Evolutionary conservation across 495 filamentous ascomycete genomes (phyloP).

Genomic region (Daldinia concentrica): DNA sequence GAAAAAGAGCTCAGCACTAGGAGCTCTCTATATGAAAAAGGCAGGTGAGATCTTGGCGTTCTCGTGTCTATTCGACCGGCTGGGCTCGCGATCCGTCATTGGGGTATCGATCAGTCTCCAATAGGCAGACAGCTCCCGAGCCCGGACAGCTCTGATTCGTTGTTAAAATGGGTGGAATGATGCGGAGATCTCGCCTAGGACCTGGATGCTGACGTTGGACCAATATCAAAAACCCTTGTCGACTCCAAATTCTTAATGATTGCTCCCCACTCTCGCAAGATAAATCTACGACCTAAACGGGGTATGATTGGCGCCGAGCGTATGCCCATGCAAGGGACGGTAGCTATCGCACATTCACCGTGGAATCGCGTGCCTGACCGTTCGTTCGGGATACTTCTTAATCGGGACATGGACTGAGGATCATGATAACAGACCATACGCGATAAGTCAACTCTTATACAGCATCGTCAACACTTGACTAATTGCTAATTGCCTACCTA

Average conservation of each 20-base stretch:
- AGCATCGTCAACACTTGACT: too few species aligned
- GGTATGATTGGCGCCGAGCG: conserved; percentile 30
- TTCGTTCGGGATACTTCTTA: conserved; percentile 6
- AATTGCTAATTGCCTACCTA: too few species aligned
- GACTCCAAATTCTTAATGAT: conserved; percentile 28
- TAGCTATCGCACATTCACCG: conserved; percentile 16
- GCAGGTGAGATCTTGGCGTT: conserved; percentile 39
- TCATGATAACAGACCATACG: neutral
- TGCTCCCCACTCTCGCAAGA: conserved; percentile 28
- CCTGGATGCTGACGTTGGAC: conserved; percentile 34
- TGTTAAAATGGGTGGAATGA: conserved; percentile 11
- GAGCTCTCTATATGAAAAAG: conserved; percentile 34
- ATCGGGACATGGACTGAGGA: neutral
- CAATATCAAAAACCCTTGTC: conserved; percentile 9
- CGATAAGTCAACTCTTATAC: too few species aligned
- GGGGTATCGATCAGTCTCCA: conserved; percentile 9
- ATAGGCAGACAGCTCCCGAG: conserved; percentile 18
- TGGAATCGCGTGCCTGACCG: conserved; percentile 33
- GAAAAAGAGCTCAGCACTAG: conserved; percentile 30
- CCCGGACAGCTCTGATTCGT: conserved; percentile 19
- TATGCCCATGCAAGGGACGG: conserved; percentile 33
- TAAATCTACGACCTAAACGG: conserved; percentile 26
- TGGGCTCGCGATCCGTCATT: conserved; percentile 18
- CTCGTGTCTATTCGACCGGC: conserved; percentile 34
- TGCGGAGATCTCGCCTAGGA: conserved; percentile 16